phyloP scores from a whole-genome alignment of 2,329 filamentous ascomycete species.

The Leptographium galeiforme region DNA sequence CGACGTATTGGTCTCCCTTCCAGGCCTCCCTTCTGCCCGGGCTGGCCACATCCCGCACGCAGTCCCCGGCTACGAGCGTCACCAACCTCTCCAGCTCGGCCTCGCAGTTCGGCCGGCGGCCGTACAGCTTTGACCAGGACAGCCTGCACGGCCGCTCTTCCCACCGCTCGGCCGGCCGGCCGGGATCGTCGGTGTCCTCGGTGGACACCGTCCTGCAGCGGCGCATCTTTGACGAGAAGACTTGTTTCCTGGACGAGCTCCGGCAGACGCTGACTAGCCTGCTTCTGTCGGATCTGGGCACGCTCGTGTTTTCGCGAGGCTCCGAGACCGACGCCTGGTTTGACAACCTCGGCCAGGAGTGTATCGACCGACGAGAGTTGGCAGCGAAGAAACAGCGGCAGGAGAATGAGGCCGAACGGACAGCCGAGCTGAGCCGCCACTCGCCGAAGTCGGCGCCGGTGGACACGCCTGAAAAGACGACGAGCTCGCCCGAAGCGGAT shows the following conservation, averaged over 20 bases:
- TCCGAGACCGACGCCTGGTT: conserved; percentile 94
- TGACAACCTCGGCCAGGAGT: conserved; percentile 50
- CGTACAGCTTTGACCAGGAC: not conserved
- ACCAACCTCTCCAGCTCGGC: conserved; percentile 42
- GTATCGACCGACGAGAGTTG: conserved; percentile 47
- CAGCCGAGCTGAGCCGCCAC: conserved; percentile 6
- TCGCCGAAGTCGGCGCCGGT: not conserved
- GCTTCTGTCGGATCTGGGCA: conserved; percentile 78
- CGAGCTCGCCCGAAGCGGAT: not conserved
- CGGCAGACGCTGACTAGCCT: conserved; percentile 72
- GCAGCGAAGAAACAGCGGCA: conserved; percentile 27
- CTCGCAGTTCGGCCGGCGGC: conserved; percentile 27
- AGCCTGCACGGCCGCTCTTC: conserved; percentile 24
- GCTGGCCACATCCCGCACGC: conserved; percentile 43
- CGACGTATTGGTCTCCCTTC: conserved; percentile 84
- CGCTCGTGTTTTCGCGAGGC: conserved; percentile 70
- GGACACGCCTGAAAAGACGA: not conserved
- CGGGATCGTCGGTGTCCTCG: conserved; percentile 53
- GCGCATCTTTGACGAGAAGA: conserved; percentile 53
- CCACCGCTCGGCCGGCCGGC: conserved; percentile 20
- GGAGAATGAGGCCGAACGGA: conserved; percentile 18
- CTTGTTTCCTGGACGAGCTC: conserved; percentile 63
- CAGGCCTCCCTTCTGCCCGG: conserved; percentile 53
- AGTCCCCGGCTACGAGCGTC: conserved; percentile 49
- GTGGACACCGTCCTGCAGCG: conserved; percentile 54